A percentile compares a stretch with the other conserved stretches of the same genome.
Evolutionary conservation across 2,329 filamentous ascomycete genomes (phyloP).

Genomic region (Amylocarpus encephaloides): DNA sequence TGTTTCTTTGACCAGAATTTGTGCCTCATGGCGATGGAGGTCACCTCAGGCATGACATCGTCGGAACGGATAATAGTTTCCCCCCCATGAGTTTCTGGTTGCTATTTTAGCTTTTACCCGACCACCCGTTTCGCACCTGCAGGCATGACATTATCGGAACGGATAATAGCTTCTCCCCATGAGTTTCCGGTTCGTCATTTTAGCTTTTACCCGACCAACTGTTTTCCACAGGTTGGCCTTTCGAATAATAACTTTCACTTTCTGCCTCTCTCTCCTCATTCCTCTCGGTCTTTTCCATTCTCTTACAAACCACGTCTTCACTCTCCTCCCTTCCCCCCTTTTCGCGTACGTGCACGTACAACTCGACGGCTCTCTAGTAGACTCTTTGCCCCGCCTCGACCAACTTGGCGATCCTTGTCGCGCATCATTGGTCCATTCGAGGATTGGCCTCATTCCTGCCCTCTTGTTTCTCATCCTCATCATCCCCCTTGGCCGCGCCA

Average conservation of each 20-base stretch:
- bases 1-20: neutral
- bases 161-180: neutral
- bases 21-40: no score
- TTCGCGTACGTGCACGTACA: neutral
- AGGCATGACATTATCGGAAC: no score
- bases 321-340: neutral
- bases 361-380: neutral
- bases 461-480: neutral
- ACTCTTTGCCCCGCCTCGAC: neutral
- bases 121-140: no score
- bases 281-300: neutral
- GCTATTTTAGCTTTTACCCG: no score
- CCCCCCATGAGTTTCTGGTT: no score
- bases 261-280: neutral
- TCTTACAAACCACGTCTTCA: neutral
- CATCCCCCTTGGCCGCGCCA: no score
- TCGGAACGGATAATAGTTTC: no score
- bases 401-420: neutral
- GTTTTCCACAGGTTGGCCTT: no score
- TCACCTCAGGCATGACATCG: no score
- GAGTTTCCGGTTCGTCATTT: no score
- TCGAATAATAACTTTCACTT: neutral
- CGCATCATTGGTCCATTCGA: constrained; percentile 5
- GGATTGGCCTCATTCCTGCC: neutral
- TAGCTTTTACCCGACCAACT: no score